Evolutionary conservation across 2,329 filamentous ascomycete species (phyloP), one percentile per base, ranked within the genome.

Genomic region (Cladophialophora psammophila): DNA sequence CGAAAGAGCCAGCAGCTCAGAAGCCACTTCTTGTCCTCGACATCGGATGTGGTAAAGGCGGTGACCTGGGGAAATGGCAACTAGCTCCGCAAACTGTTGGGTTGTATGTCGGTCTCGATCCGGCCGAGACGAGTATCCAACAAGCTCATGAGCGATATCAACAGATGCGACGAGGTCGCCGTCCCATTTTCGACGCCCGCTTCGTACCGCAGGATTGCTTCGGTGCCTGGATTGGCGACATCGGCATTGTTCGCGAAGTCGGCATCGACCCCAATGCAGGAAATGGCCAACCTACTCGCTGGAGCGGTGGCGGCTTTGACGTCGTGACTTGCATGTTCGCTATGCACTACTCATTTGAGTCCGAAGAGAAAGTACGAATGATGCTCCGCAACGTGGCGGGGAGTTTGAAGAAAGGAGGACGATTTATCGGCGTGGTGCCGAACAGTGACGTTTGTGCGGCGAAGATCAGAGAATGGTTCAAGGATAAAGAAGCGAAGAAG

Each of bases 241-340:
- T 98, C 53, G 88, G 90, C 13, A 90, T 97, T 72, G 85, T 99
- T 58, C 87, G 87, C 57, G 87, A 96, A 64, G 93, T 99, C 35
- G 95, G 95, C 26, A 97, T 97, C 73, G 92, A 96, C 75, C 83
- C 86, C 0, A 90, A 89, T 67, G 87, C 85, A 13, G 89, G 82
- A 74, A 84, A 83, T 34, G 78, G 80, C 1, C 79, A 78, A 31
- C 79, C 84, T 38, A 91, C 88, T 78, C 89, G 88, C 45, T 89
- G 86, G 80, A 86, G 87, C 68, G 88, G 88, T 61, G 90, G 90
- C 63, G 94, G 94, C 3, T 99, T 98, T 74, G 95, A 99, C 77
- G 91, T 98, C 50, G 94, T 99, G 70, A 93, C 91, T 76, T 97
- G 97, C 88, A 99, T 99, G 95, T 99, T 99, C 79, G 96, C 93